phyloP scores from a whole-genome alignment of 306 rosid genomes.

The Prinsepia uniflora region DNA sequence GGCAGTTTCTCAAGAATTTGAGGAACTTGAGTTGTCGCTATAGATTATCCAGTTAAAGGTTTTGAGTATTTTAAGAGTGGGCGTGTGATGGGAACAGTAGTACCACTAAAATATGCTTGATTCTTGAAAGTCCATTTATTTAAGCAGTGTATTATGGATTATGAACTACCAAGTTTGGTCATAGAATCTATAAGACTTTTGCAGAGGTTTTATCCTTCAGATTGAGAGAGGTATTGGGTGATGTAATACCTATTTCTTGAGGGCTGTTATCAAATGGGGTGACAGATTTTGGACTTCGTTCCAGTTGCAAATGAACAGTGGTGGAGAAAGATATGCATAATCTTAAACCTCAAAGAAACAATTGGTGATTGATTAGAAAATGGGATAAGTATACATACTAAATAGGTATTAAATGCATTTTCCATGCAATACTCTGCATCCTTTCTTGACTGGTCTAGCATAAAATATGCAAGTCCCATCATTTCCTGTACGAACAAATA shows the following conservation, averaged over 20 bases:
- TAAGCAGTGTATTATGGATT: not conserved
- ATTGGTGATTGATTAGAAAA: not conserved
- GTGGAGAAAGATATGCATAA: not conserved
- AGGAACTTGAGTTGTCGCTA: not conserved
- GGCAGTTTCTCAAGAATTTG: not conserved
- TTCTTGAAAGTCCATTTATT: not conserved
- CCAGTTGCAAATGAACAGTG: not conserved
- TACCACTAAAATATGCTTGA: not conserved
- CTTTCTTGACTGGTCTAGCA: slow-evolving; percentile 91
- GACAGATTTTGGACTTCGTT: not conserved
- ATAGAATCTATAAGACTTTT: not conserved
- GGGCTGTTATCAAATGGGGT: not conserved
- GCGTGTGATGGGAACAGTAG: not conserved
- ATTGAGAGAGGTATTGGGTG: not conserved
- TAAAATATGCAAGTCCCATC: slow-evolving; percentile 92
- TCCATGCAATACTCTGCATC: slow-evolving; percentile 99
- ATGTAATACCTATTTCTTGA: not conserved
- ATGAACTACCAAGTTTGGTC: not conserved
- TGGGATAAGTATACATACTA: slow-evolving; percentile 49
- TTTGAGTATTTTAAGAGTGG: not conserved
- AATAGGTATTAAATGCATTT: slow-evolving; percentile 84
- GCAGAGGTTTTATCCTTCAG: not conserved
- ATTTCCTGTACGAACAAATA: slow-evolving; percentile 67
- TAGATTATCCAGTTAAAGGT: not conserved
- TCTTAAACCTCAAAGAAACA: slow-evolving; percentile 3